Evolutionary conservation across 2,329 filamentous ascomycete genomes (phyloP).

Genomic region (Emericellopsis atlantica): DNA sequence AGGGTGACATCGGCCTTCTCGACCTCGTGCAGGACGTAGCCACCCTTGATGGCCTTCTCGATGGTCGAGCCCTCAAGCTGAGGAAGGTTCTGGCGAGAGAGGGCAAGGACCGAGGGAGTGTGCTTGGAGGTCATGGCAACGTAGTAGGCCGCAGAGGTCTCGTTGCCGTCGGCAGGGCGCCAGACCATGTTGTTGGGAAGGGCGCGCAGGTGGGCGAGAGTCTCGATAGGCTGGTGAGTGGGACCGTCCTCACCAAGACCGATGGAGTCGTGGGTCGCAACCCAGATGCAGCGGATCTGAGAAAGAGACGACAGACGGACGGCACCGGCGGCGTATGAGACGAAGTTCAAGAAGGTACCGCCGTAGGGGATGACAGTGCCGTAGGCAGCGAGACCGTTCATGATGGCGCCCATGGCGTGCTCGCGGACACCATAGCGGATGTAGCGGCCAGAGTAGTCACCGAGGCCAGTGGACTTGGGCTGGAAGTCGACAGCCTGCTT

Average conservation of each 20-base stretch:
- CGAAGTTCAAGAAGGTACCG: conserved; percentile 98
- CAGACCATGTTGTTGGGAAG: conserved; percentile 99
- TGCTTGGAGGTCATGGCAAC: conserved; percentile 78
- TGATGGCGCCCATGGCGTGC: conserved; percentile 83
- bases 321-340: conserved; percentile 91
- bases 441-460: conserved; percentile 85
- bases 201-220: conserved; percentile 93
- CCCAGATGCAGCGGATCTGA: conserved; percentile 82
- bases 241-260: conserved; percentile 97
- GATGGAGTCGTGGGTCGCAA: conserved; percentile 97
- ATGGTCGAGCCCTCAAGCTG: conserved; percentile 92
- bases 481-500: conserved; percentile 98
- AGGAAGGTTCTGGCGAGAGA: conserved; percentile 96
- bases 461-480: conserved; percentile 72
- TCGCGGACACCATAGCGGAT: conserved; percentile 86
- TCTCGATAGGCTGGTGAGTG: conserved; percentile 98
- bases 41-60: conserved; percentile 85
- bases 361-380: conserved; percentile 87
- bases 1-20: conserved; percentile 78
- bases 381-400: conserved; percentile 92
- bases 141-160: conserved; percentile 97
- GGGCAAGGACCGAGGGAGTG: conserved; percentile 85
- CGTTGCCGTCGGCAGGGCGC: conserved; percentile 96
- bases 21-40: conserved; percentile 79
- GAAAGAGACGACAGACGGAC: conserved; percentile 90